Evolutionary conservation across 2,329 filamentous ascomycete genomes (phyloP).

Genomic region (Drechslerella dactyloides): DNA sequence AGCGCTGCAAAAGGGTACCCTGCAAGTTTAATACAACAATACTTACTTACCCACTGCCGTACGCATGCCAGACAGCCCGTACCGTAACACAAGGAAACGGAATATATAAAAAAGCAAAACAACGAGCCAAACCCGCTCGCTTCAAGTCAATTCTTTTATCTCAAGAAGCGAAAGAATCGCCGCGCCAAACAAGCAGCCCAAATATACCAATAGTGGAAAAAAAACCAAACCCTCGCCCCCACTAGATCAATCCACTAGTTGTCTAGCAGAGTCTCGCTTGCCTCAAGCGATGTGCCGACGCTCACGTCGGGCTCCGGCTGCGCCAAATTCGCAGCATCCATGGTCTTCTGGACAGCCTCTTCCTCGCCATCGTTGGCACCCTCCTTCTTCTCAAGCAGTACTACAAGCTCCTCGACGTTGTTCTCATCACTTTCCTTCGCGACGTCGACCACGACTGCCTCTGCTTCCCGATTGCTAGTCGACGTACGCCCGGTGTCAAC

Average conservation of each 20-base stretch:
- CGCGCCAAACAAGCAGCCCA: neutral
- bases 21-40: no score
- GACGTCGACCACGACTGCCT: conserved; percentile 45
- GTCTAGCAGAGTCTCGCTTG: conserved; percentile 1
- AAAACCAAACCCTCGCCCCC: neutral
- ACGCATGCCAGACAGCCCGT: no score
- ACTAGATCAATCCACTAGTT: conserved; percentile 8
- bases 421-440: conserved; percentile 36
- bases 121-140: neutral
- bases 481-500: conserved; percentile 9
- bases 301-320: conserved; percentile 28
- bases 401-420: conserved; percentile 34
- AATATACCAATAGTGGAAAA: neutral
- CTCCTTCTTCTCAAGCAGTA: conserved; percentile 15
- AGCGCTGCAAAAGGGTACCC: no score
- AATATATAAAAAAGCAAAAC: no score
- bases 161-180: neutral
- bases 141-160: neutral
- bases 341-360: conserved; percentile 13
- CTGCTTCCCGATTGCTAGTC: conserved; percentile 19
- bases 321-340: conserved; percentile 20
- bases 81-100: no score
- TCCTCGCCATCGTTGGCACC: neutral
- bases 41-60: no score
- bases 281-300: conserved; percentile 34